phyloP scores from a whole-genome alignment of 2,329 filamentous ascomycete genomes.

The Neofusicoccum sp. region DNA sequence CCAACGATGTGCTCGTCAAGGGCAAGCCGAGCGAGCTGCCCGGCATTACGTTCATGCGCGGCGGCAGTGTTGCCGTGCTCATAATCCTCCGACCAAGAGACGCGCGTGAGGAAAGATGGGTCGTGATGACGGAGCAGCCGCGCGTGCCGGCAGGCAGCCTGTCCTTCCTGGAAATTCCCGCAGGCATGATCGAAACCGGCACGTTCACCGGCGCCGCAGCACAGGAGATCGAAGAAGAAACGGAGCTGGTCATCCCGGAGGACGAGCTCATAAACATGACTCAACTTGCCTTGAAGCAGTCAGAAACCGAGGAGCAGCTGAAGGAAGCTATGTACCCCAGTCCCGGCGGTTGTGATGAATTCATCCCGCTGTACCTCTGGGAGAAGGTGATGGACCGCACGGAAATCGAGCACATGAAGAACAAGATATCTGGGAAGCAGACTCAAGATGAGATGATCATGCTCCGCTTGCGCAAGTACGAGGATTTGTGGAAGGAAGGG shows the following conservation, averaged over 20 bases:
- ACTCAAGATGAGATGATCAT: conserved; percentile 59
- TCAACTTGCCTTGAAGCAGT: conserved; percentile 44
- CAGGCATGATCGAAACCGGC: conserved; percentile 58
- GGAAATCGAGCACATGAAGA: conserved; percentile 48
- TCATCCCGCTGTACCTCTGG: conserved; percentile 57
- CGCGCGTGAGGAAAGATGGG: conserved; percentile 50
- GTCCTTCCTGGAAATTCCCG: conserved; percentile 56
- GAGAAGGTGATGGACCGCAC: conserved; percentile 51
- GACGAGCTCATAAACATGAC: conserved; percentile 56
- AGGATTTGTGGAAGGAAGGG: conserved; percentile 54
- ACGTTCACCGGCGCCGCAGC: conserved; percentile 55
- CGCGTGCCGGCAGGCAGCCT: conserved; percentile 56
- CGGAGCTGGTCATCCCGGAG: conserved; percentile 51
- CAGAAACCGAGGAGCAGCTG: conserved; percentile 28
- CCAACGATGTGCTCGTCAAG: conserved; percentile 45
- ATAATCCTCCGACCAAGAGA: conserved; percentile 57
- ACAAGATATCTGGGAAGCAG: conserved; percentile 54
- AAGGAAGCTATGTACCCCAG: conserved; percentile 56
- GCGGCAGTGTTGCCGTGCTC: conserved; percentile 58
- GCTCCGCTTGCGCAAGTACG: conserved; percentile 51
- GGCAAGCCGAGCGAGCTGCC: conserved; percentile 50
- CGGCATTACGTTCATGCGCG: conserved; percentile 56
- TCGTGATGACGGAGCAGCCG: conserved; percentile 58
- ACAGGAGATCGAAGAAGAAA: conserved; percentile 57
- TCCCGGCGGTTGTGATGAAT: conserved; percentile 58